These are phyloP conservation scores for Eutrema japonicum DNA, from an alignment of 345 rosid genomes.

Conservation along the genomic window DNA sequence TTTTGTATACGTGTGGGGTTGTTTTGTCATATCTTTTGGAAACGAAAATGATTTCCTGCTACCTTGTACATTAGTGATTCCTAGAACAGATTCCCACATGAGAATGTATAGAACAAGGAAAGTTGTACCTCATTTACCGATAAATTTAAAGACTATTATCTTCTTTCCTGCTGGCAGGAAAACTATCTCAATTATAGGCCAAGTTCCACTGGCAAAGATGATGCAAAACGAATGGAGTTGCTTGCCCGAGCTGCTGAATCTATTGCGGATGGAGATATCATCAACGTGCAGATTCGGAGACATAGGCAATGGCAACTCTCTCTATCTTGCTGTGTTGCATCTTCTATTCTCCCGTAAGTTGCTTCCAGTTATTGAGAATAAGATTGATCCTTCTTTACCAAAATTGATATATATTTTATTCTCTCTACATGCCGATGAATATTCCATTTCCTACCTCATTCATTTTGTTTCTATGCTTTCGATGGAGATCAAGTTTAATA, in stretches of 20 bases:
- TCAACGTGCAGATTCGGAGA: conserved; percentile 95
- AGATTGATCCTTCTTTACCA: conserved; percentile 15
- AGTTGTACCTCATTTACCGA: background rate
- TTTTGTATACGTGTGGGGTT: conserved; percentile 16
- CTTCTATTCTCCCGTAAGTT: conserved; percentile 91
- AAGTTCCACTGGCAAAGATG: conserved; percentile 70
- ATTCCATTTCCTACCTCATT: background rate
- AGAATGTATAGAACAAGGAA: conserved; percentile 22
- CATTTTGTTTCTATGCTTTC: conserved; percentile 15
- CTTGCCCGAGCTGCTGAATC: conserved; percentile 96
- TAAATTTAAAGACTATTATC: background rate
- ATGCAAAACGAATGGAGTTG: conserved; percentile 70
- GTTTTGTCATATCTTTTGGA: conserved; percentile 3
- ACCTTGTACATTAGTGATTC: conserved; percentile 16
- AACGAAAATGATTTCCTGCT: background rate
- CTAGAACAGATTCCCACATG: conserved; percentile 28
- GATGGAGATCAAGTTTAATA: conserved; percentile 3
- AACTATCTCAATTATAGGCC: conserved; percentile 93
- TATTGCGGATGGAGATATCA: conserved; percentile 85
- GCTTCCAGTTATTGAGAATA: conserved; percentile 26
- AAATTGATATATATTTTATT: background rate
- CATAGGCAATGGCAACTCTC: conserved; percentile 96
- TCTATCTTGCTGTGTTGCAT: conserved; percentile 71
- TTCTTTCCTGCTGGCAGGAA: conserved; percentile 61
- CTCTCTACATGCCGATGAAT: conserved; percentile 26